Evolutionary conservation across 768 basidiomycete genomes (phyloP), one percentile per base, ranked within the genome.

Genomic region (Dendrothele bispora): DNA sequence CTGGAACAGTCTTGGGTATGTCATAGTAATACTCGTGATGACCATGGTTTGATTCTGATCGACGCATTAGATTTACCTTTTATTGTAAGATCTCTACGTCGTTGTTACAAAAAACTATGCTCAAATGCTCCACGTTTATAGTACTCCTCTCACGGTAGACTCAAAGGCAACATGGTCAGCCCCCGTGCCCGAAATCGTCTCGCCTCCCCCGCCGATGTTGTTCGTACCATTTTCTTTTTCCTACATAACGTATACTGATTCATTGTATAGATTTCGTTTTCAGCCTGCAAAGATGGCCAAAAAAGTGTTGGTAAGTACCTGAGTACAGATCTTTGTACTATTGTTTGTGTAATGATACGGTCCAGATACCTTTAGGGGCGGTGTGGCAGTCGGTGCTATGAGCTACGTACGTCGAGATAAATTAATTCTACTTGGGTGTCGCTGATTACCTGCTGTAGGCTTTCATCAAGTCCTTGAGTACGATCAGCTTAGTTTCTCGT

Each of bases 301-400:
- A 88, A 79, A 1, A 89, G 86, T 58, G 83, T 84, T 0, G 30
- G 30, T 32, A 32, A 10, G 30, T 32, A 10, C n/a, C 10, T 32
- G 30, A 10, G n/a, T 32, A n/a, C n/a, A 32, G 10, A n/a, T 32
- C 30, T 10, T 32, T 32, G 30, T 32, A 32, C 30, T 32, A 32
- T 32, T 10, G 10, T 32, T 32, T 10, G 10, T n/a, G n/a, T 32
- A 10, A 10, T 32, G 30, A 10, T 32, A 10, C n/a, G 10, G 30
- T 32, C 10, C n/a, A 32, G 88, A 89, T 58, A 86, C 86, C 1
- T 78, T 79, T 42, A 69, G 77, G 22, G 73, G 71, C 20, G 84
- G 84, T 18, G 69, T 78, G 4, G 83, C 87, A 0, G 82, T 86
- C 6, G 88, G 88, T 2, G 88, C 88, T 3, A 90, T 90, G 84